phyloP scores from a whole-genome alignment of 2,329 filamentous ascomycete species.

The Ophiocordyceps australis region DNA sequence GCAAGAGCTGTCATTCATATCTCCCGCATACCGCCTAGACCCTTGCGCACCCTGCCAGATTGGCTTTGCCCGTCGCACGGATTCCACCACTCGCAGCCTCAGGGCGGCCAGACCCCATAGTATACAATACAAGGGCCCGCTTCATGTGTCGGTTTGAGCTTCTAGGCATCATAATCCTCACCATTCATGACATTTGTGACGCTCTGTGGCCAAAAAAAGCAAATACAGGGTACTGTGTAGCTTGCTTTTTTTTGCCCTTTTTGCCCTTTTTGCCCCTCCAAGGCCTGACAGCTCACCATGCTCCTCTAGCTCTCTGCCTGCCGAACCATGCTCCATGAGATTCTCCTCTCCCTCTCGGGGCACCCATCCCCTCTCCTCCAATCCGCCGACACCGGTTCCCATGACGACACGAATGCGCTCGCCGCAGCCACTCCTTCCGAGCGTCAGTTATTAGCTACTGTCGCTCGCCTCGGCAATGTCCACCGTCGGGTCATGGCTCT shows the following conservation, averaged over 20 bases:
- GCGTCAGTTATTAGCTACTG: slow-evolving; percentile 58
- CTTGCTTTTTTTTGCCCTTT: too few relatives aligned
- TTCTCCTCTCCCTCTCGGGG: slow-evolving; percentile 88
- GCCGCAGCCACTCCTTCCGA: slow-evolving; percentile 57
- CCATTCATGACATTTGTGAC: slow-evolving; percentile 23
- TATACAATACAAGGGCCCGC: too few relatives aligned
- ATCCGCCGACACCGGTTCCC: slow-evolving; percentile 25
- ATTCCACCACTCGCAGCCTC: too few relatives aligned
- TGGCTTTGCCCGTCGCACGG: too few relatives aligned
- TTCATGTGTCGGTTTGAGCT: slow-evolving; percentile 39
- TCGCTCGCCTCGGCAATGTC: slow-evolving; percentile 60
- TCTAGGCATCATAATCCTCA: slow-evolving; percentile 28
- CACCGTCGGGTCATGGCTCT: slow-evolving; percentile 55
- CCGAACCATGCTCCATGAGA: slow-evolving; percentile 78
- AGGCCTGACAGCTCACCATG: background rate
- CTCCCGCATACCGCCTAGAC: too few relatives aligned
- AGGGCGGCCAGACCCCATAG: too few relatives aligned
- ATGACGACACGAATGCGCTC: too few relatives aligned
- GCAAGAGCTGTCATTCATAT: too few relatives aligned
- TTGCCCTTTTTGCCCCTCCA: too few relatives aligned
- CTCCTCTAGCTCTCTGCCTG: slow-evolving; percentile 1
- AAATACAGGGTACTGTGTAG: slow-evolving; percentile 8
- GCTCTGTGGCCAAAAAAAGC: slow-evolving; percentile 16
- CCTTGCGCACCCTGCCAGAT: too few relatives aligned
- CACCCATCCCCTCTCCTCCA: slow-evolving; percentile 79